Percentiles rank a stretch among this genome's conserved stretches.
These are phyloP conservation scores for Salmacisia buchloeana DNA, from an alignment of 1,284 basidiomycete genomes.

Conservation along the genomic window DNA sequence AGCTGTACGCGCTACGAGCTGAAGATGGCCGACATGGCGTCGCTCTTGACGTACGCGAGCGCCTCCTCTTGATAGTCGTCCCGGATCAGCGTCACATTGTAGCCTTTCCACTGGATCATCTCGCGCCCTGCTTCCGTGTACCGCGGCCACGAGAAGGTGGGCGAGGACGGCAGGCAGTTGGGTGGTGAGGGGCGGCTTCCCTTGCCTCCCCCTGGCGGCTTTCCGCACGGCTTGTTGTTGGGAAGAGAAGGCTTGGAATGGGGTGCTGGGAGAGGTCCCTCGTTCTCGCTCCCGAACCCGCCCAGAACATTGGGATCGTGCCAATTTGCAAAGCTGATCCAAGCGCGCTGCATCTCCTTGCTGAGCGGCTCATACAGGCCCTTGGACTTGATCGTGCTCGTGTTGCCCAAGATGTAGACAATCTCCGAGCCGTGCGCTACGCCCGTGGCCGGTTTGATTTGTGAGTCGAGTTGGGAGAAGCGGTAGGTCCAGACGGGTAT, in stretches of 20 bases:
- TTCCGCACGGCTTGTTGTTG: no score
- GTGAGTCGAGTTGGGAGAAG: neutral
- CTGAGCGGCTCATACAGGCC: neutral
- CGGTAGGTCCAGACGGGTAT: neutral
- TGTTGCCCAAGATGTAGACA: constrained; percentile 4
- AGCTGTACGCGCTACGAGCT: no score
- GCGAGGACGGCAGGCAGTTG: no score
- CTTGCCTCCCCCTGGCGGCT: no score
- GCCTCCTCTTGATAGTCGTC: constrained; percentile 7
- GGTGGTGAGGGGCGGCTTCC: no score
- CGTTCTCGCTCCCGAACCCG: neutral
- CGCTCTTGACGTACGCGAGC: neutral
- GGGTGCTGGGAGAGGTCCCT: no score
- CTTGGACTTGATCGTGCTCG: neutral
- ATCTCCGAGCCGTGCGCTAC: constrained; percentile 1
- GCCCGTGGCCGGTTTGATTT: neutral
- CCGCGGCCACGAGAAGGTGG: no score
- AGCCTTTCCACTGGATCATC: constrained; percentile 3
- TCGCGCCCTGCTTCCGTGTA: neutral
- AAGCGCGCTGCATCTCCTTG: constrained; percentile 1
- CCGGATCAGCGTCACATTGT: constrained; percentile 2
- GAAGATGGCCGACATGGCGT: constrained; percentile 4
- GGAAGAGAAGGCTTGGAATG: no score
- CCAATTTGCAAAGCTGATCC: constrained; percentile 1
- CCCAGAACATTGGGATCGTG: neutral